phyloP scores from a whole-genome alignment of 1,284 basidiomycete genomes.

The Porphyrellus sp. region DNA sequence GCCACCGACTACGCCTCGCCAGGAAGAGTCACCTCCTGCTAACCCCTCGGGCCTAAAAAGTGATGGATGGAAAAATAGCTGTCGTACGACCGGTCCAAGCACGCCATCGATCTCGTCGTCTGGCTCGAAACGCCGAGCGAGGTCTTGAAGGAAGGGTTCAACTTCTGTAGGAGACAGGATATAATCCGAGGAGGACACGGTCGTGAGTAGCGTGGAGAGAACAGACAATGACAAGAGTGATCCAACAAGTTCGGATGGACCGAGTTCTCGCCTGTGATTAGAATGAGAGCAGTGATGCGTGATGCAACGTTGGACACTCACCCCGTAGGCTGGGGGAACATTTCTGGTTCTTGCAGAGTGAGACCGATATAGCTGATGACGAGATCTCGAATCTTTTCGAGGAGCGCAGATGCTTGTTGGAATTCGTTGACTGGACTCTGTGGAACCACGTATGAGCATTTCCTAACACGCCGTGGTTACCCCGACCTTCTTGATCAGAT shows the following conservation, averaged over 20 bases:
- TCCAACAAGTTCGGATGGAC: slow-evolving; percentile 73
- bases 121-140: slow-evolving; percentile 66
- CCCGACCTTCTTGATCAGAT: slow-evolving; percentile 59
- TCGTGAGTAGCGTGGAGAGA: slow-evolving; percentile 51
- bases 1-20: slow-evolving; percentile 86
- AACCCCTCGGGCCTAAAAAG: slow-evolving; percentile 64
- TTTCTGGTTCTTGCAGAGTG: slow-evolving; percentile 85
- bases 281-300: slow-evolving; percentile 7
- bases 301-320: slow-evolving; percentile 39
- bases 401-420: slow-evolving; percentile 54
- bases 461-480: background rate
- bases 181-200: slow-evolving; percentile 16
- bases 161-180: slow-evolving; percentile 54
- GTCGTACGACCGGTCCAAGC: slow-evolving; percentile 57
- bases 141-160: slow-evolving; percentile 68
- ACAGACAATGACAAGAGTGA: slow-evolving; percentile 71
- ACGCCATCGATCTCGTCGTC: slow-evolving; percentile 55
- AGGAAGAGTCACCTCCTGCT: slow-evolving; percentile 66
- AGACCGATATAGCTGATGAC: slow-evolving; percentile 90
- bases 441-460: slow-evolving; percentile 1
- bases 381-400: slow-evolving; percentile 76
- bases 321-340: slow-evolving; percentile 88
- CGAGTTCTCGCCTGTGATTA: slow-evolving; percentile 56
- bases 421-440: slow-evolving; percentile 61
- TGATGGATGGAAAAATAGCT: slow-evolving; percentile 59